Evolutionary conservation across 371 early-diverging fungal genomes (phyloP).

Genomic region (Chytridium lagenaria): DNA sequence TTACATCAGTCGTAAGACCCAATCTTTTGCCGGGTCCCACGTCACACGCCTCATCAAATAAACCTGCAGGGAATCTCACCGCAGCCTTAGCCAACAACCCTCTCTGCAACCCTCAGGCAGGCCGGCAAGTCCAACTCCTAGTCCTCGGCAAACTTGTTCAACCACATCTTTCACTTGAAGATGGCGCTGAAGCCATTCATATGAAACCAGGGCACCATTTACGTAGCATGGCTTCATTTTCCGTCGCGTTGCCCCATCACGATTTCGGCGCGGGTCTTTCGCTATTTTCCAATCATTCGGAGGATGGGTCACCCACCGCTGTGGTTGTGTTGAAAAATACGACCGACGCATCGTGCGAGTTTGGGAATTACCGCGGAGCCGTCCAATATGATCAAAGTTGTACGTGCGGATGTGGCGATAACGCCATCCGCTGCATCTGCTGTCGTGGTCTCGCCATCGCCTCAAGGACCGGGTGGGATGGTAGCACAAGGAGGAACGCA

Average conservation of each 20-base stretch:
- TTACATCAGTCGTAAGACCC: not conserved
- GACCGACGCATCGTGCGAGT: conserved; percentile 44
- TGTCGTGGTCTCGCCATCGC: not conserved
- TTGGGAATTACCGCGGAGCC: conserved; percentile 30
- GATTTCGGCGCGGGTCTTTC: no score
- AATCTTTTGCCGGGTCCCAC: conserved; percentile 1
- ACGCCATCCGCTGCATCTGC: conserved; percentile 3
- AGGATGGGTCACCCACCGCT: not conserved
- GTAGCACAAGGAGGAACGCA: not conserved
- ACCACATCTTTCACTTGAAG: conserved; percentile 42
- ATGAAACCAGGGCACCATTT: not conserved
- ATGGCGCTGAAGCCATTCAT: conserved; percentile 23
- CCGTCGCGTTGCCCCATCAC: not conserved
- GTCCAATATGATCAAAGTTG: conserved; percentile 20
- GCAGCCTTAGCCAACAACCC: conserved; percentile 14
- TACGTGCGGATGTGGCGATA: conserved; percentile 24
- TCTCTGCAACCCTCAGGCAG: conserved; percentile 17
- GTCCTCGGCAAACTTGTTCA: conserved; percentile 48
- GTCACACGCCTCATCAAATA: not conserved
- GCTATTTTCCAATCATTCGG: not conserved
- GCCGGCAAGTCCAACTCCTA: conserved; percentile 39
- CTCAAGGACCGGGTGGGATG: not conserved
- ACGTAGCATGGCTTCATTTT: conserved; percentile 3
- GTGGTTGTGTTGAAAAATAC: conserved; percentile 36
- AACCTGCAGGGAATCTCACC: not conserved